Evolutionary conservation across 768 basidiomycete species (phyloP).

Genomic region (Sistotremastrum suecicum): DNA sequence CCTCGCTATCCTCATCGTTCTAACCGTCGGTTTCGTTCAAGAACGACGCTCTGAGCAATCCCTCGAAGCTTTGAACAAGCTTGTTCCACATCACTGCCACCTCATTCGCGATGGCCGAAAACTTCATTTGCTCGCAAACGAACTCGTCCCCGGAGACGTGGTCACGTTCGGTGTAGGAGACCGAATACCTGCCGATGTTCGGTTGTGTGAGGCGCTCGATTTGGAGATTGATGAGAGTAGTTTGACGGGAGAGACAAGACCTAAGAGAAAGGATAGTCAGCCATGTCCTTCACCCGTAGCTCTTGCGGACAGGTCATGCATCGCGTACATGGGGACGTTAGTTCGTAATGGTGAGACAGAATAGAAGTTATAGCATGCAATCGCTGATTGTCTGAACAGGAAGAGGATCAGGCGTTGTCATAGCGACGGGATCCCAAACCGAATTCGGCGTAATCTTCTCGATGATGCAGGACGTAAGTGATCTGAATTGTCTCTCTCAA

Average conservation of each 20-base stretch:
- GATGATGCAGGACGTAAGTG: conserved; percentile 89
- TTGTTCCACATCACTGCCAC: conserved; percentile 94
- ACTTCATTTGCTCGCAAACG: conserved; percentile 80
- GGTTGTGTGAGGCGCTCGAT: conserved; percentile 67
- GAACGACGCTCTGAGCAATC: conserved; percentile 91
- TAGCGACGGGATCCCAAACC: conserved; percentile 72
- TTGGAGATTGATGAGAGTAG: conserved; percentile 94
- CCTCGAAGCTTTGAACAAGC: conserved; percentile 87
- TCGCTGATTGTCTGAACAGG: conserved; percentile 25
- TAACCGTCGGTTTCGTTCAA: conserved; percentile 94
- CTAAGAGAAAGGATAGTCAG: conserved; percentile 52
- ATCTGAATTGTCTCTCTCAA: not conserved
- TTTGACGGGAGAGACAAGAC: conserved; percentile 83
- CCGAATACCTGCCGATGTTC: conserved; percentile 86
- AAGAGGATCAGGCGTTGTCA: conserved; percentile 73
- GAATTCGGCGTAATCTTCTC: conserved; percentile 95
- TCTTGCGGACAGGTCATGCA: conserved; percentile 73
- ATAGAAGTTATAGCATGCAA: not conserved
- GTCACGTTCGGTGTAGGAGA: conserved; percentile 85
- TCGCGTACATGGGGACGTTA: conserved; percentile 93
- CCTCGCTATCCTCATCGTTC: conserved; percentile 80
- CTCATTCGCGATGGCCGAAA: conserved; percentile 66
- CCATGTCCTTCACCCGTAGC: conserved; percentile 40
- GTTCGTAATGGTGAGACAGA: conserved; percentile 61
- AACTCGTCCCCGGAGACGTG: conserved; percentile 92